Base-by-base conservation (phyloP, 2,329 filamentous ascomycete genomes). In the Trichophyton simii region DNA sequence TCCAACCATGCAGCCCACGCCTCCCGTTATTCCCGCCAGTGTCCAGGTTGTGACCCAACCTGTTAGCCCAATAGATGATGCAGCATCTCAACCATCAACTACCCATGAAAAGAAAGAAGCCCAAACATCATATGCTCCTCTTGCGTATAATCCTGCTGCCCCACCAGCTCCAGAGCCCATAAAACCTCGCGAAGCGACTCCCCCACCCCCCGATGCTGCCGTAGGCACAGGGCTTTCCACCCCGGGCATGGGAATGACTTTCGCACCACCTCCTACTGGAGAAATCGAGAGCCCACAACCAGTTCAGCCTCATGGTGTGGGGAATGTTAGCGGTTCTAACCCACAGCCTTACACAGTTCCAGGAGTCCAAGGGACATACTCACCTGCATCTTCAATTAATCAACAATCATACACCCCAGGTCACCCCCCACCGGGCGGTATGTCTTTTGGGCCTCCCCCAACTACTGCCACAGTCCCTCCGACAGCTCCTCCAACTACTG, bases 141-240 rank as follows among this genome's bases (percentile, higher is more conserved):
- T 84, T 63, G 80, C 82, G n/a, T 87, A 87, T 68, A 86, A 86
- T 65, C 84, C 84, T 15, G 83, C 84, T 8, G 83, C 84, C 3
- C 84, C 84, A 22, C 77, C 83, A n/a, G 83, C 83, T 0, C 84
- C 84, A 5, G 84, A 87, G 68, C 83, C 82, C 1, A 84, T 86
- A 59, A 77, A 80, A 48, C 80, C 84, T 66, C 79, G 84, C n/a
- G 83, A 86, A 70, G 85, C 85, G 73, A 86, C 84, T 3, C 84
- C 84, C 1, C 84, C 84, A 5, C 84, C 84, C 11, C 73, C 75
- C 28, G 83, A 86, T 69, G 81, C 77, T 42, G 77, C 72, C 15
- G 72, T 70, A 38, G 77, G 77, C 13, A 79, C 77, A 0, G 77
- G 77, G 2, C 72, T 79, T 3, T 69, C 73, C 46, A 73, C 75